phyloP scores from a whole-genome alignment of 805 yeast genomes.

The Cyberlindnera mycetangii region DNA sequence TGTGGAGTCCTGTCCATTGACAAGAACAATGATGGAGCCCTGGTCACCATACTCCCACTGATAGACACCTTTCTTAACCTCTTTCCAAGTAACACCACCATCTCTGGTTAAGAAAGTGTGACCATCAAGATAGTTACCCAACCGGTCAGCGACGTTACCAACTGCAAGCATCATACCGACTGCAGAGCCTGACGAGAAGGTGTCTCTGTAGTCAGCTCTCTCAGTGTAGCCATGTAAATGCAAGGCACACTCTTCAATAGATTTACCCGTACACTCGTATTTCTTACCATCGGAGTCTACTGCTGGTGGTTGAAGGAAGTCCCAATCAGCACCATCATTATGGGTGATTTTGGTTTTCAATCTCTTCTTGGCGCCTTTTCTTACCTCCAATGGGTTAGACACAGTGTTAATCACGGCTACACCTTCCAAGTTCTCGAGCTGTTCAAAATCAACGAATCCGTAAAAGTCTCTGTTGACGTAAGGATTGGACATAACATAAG shows the following conservation, averaged over 20 bases:
- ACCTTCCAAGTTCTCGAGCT: constrained; percentile 81
- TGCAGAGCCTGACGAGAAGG: constrained; percentile 85
- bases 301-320: constrained; percentile 63
- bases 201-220: constrained; percentile 76
- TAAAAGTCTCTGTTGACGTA: constrained; percentile 67
- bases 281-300: constrained; percentile 58
- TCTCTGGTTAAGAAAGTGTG: constrained; percentile 81
- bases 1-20: constrained; percentile 55
- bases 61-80: constrained; percentile 65
- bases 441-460: constrained; percentile 90
- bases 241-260: constrained; percentile 65
- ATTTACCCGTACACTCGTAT: constrained; percentile 48
- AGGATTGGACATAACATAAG: constrained; percentile 64
- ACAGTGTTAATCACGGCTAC: constrained; percentile 74
- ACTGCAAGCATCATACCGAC: constrained; percentile 85
- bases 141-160: constrained; percentile 80
- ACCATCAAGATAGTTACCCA: constrained; percentile 48
- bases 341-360: constrained; percentile 74
- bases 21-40: constrained; percentile 81
- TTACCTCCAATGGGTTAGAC: constrained; percentile 45
- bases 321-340: constrained; percentile 92
- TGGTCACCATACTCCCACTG: constrained; percentile 98
- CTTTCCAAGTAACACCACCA: constrained; percentile 89
- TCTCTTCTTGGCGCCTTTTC: constrained; percentile 46
- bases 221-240: constrained; percentile 91